phyloP scores from a whole-genome alignment of 208 protist genomes.

The Acanthamoeba castellanii region DNA sequence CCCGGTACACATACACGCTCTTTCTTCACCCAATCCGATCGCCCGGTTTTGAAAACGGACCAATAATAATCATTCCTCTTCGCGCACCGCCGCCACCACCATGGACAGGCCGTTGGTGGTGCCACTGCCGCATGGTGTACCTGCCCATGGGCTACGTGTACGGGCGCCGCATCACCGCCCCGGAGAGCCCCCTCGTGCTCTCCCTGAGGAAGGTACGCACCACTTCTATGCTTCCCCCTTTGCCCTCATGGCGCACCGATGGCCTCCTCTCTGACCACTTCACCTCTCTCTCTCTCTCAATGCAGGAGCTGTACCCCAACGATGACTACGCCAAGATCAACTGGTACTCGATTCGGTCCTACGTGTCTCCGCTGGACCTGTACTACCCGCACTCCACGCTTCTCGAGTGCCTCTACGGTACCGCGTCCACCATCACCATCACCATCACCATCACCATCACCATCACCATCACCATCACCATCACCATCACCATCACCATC shows the following conservation, averaged over 20 bases:
- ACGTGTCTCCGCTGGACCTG: slow-evolving; percentile 92
- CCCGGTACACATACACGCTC: slow-evolving; percentile 84
- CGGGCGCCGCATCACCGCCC: slow-evolving; percentile 90
- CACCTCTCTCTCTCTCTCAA: background rate
- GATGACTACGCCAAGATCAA: slow-evolving; percentile 91
- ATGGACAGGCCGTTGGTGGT: slow-evolving; percentile 89
- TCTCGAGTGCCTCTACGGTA: slow-evolving; percentile 85
- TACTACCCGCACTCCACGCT: slow-evolving; percentile 94
- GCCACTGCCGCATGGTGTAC: slow-evolving; percentile 97
- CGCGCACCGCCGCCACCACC: accelerated
- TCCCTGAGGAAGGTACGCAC: slow-evolving; percentile 86
- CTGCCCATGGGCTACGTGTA: slow-evolving; percentile 98
- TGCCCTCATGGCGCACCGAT: too few relatives aligned
- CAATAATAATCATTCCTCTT: too few relatives aligned
- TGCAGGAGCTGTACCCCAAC: slow-evolving; percentile 92
- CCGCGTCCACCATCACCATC: background rate
- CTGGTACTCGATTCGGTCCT: slow-evolving; percentile 91
- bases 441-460: too few relatives aligned
- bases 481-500: too few relatives aligned
- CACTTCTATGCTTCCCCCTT: background rate
- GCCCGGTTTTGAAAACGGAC: too few relatives aligned
- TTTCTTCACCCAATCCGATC: too few relatives aligned
- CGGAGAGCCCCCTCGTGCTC: slow-evolving; percentile 88
- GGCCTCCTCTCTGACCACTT: too few relatives aligned
- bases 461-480: too few relatives aligned